phyloP scores from a whole-genome alignment of 2,329 filamentous ascomycete species.

The Aureobasidium sp. region DNA sequence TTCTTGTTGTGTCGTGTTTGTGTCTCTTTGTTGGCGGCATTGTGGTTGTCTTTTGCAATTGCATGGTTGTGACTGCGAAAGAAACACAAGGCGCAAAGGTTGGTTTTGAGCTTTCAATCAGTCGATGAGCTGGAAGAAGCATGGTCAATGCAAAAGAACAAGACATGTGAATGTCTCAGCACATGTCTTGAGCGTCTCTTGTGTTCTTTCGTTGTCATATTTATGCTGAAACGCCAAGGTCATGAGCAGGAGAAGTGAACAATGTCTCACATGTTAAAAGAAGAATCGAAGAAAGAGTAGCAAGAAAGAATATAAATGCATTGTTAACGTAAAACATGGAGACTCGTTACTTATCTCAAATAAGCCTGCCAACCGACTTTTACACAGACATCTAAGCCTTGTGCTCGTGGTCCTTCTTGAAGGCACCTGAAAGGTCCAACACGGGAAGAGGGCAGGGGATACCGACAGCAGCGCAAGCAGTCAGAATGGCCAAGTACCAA shows the following conservation, averaged over 20 bases:
- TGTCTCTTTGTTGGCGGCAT: no score
- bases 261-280: neutral
- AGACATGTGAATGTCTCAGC: neutral
- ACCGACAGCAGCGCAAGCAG: conserved; percentile 20
- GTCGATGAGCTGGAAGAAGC: neutral
- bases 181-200: neutral
- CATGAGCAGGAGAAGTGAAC: neutral
- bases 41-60: no score
- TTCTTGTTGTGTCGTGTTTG: neutral
- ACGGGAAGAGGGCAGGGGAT: conserved; percentile 21
- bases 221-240: neutral
- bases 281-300: neutral
- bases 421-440: conserved; percentile 20
- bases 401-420: conserved; percentile 9
- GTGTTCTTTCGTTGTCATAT: neutral
- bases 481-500: conserved; percentile 22
- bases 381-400: neutral
- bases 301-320: neutral
- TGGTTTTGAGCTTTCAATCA: no score
- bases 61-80: no score
- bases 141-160: neutral
- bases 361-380: neutral
- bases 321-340: neutral
- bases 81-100: no score
- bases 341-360: neutral